Evolutionary conservation across 495 filamentous ascomycete genomes (phyloP).

Genomic region (Hypoxylon cercidicola): DNA sequence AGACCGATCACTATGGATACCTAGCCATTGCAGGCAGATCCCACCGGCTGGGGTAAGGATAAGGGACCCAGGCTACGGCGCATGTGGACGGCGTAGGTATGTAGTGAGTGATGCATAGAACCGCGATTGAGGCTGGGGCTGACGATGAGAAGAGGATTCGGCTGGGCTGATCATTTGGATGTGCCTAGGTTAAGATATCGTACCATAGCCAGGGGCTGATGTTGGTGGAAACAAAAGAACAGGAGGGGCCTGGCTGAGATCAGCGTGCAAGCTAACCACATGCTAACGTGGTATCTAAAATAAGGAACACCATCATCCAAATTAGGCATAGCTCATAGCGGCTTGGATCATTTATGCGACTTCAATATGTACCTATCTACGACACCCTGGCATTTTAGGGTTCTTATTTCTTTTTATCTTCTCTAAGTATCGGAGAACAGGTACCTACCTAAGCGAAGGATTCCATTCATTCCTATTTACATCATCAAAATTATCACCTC

Average conservation of each 20-base stretch:
- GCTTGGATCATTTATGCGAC: background rate
- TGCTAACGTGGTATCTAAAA: background rate
- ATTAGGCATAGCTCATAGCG: background rate
- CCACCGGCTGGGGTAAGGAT: too few relatives aligned
- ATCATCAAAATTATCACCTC: background rate
- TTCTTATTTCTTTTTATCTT: background rate
- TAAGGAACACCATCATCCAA: background rate
- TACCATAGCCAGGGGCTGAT: background rate
- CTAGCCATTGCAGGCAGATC: background rate
- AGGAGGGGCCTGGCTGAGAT: background rate
- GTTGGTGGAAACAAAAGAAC: background rate
- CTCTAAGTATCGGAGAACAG: background rate
- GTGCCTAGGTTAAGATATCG: background rate
- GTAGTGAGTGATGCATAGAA: background rate
- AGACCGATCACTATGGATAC: conserved; percentile 1
- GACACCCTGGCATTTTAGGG: background rate
- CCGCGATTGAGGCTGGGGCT: conserved; percentile 21
- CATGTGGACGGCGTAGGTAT: background rate
- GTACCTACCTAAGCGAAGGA: background rate
- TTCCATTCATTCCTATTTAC: conserved; percentile 3
- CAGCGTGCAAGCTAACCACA: conserved; percentile 2
- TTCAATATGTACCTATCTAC: background rate
- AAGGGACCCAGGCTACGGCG: too few relatives aligned
- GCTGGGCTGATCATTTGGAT: conserved; percentile 1
- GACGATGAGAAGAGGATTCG: background rate